These are phyloP conservation scores for Lachnellula hyalina DNA, from an alignment of 2,329 filamentous ascomycete species.

Conservation along the genomic window DNA sequence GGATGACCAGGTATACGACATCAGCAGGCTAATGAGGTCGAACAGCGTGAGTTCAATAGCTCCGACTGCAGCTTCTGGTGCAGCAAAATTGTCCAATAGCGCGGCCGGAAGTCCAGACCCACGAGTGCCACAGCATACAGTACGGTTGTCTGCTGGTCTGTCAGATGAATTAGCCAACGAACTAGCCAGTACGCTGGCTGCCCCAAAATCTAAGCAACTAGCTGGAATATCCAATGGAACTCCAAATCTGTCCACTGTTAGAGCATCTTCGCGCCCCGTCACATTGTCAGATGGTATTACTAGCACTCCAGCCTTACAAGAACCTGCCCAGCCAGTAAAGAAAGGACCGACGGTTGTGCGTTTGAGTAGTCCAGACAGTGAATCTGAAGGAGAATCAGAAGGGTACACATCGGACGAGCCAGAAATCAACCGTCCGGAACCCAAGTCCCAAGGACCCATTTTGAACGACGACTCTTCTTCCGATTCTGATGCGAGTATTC, in stretches of 20 bases:
- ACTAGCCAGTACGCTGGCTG: background rate
- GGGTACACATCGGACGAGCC: background rate
- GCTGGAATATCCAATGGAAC: background rate
- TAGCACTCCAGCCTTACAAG: background rate
- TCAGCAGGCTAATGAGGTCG: background rate
- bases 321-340: slow-evolving; percentile 2
- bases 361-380: slow-evolving; percentile 17
- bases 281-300: background rate
- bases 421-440: background rate
- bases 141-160: background rate
- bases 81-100: background rate
- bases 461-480: slow-evolving; percentile 13
- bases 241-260: background rate
- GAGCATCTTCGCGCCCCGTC: background rate
- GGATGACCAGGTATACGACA: background rate
- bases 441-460: background rate
- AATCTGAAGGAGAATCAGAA: slow-evolving; percentile 9
- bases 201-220: background rate
- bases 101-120: background rate
- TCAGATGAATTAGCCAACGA: background rate
- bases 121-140: background rate
- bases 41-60: background rate
- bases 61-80: background rate
- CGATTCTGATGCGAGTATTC: slow-evolving; percentile 18
- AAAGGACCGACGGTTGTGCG: slow-evolving; percentile 26